Base-by-base conservation (phyloP, 352 stramenopile genomes). In the Phytopythium cucurbitacearum region DNA sequence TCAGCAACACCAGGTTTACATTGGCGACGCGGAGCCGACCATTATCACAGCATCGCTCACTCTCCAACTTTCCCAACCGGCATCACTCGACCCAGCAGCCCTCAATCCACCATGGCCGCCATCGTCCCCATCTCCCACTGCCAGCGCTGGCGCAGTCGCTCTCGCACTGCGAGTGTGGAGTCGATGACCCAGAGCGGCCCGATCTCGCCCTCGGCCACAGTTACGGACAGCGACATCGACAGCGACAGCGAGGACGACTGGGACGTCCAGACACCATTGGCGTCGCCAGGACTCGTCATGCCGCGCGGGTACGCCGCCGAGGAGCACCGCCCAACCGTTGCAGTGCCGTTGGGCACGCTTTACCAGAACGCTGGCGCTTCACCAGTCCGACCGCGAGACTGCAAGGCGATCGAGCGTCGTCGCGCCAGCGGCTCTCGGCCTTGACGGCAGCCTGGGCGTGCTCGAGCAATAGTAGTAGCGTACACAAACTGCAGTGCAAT, bases 81-180 rank as follows among this genome's bases (percentile, higher is more conserved):
- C 43, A 37, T 1, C 43, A 13, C 44, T 36, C 21, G 21, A 28
- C 21, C 21, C 21, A 28, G 21, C 38, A 59, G 38, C 47, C 40
- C 5, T 37, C 33, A 54, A 11, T 42, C 13, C 15, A 50, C 28
- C 11, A 85, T 85, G 75, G 71, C 75, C 36, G 73, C 70, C 33
- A 66, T 85, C 53, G 75, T 85, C 54, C 71, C 71, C 10, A 69
- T 85, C 39, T 85, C 71, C 6, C 76, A 80, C 69, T 80, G 60
- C 42, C 65, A 75, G 45, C 67, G 64, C 34, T 81, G 72, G 71
- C 61, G 72, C 11, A 77, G 67, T 51, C 71, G 69, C 40, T 81
- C 69, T 46, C 73, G 73, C 55, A 80, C 72, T 56, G 64, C 65
- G 36, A 85, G 72, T 61, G 58, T 68, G 11, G 69, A 81, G 16